Base-by-base conservation (phyloP, 805 yeast genomes). In the Kodamaea laetipori region DNA sequence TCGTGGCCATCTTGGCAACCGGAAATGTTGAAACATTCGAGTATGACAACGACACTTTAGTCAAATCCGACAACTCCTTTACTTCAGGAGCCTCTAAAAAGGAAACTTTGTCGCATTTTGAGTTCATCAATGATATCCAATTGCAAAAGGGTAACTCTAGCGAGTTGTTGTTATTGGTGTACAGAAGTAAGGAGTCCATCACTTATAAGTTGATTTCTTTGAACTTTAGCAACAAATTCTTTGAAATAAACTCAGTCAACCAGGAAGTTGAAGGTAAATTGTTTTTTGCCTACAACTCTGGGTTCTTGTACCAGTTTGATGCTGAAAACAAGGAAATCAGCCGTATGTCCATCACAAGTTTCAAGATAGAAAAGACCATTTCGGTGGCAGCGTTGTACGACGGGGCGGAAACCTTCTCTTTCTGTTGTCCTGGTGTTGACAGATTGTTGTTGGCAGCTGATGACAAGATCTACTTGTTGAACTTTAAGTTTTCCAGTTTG, bases 391-490 rank as follows among this genome's bases (percentile, higher is more conserved):
- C 54, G 5, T 40, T 63, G 27, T 36, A 57, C 30, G 46, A 42
- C 21, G 45, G 30, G 6, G 33, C 35, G 3, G 46, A 38, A 8
- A 46, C 47, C 19, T 48, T 56, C 11, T 66, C 79, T 1, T 60
- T 76, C 21, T 42, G 55, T 26, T 58, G 73, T 3, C 73, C 74
- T 3, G 65, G 77, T 30, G 57, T 71, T 10, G 77, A 74, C 50
- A 64, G 84, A 50, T 50, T 77, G n/a, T 56, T 78, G 8, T 48
- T 78, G 7, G 60, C 78, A 0, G 57, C 61, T 41, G 66, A 66
- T 21, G 61, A 67, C 46, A 63, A 67, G 40, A 54, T 77, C 26
- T 65, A 67, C 30, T 57, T 78, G 39, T 50, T 78, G 38, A 80
- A 77, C 53, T 60, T 70, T 49, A 67, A 69, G 47, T 74, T 58